These are phyloP conservation scores for Alternaria panax DNA, from an alignment of 2,329 filamentous ascomycete genomes.

Conservation along the genomic window DNA sequence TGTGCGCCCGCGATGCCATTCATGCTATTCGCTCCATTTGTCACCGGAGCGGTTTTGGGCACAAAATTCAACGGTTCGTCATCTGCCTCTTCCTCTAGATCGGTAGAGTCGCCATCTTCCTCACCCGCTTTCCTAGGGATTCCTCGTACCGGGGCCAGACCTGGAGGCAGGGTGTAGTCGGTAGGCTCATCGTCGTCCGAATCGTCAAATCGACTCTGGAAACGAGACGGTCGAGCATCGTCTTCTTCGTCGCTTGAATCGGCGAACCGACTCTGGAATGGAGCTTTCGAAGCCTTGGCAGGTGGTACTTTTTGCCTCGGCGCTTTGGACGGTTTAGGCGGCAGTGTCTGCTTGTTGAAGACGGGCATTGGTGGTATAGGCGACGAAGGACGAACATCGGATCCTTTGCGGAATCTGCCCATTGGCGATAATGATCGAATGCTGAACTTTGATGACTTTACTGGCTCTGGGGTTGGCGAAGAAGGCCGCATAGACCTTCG, in stretches of 20 bases:
- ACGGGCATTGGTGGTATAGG: slow-evolving; percentile 27
- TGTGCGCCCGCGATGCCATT: slow-evolving; percentile 28
- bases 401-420: slow-evolving; percentile 58
- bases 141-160: slow-evolving; percentile 63
- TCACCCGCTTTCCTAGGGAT: slow-evolving; percentile 64
- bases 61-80: slow-evolving; percentile 27
- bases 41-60: slow-evolving; percentile 26
- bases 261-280: slow-evolving; percentile 63
- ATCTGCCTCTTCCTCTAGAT: slow-evolving; percentile 55
- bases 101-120: slow-evolving; percentile 65
- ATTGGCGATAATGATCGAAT: slow-evolving; percentile 74
- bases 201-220: slow-evolving; percentile 58
- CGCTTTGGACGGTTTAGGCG: slow-evolving; percentile 14
- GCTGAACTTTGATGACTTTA: slow-evolving; percentile 66
- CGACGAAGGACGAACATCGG: slow-evolving; percentile 20
- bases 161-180: slow-evolving; percentile 50
- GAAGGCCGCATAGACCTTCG: slow-evolving; percentile 45
- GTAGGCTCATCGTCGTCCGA: slow-evolving; percentile 64
- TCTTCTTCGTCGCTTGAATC: slow-evolving; percentile 72
- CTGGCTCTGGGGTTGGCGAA: slow-evolving; percentile 39
- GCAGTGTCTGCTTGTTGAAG: slow-evolving; percentile 33
- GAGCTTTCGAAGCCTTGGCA: slow-evolving; percentile 25
- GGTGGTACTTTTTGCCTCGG: slow-evolving; percentile 26
- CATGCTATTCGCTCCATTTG: slow-evolving; percentile 21
- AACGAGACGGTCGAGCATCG: slow-evolving; percentile 42